Conservation (phyloP, 345 rosid species). For the Balakata baccata region DNA sequence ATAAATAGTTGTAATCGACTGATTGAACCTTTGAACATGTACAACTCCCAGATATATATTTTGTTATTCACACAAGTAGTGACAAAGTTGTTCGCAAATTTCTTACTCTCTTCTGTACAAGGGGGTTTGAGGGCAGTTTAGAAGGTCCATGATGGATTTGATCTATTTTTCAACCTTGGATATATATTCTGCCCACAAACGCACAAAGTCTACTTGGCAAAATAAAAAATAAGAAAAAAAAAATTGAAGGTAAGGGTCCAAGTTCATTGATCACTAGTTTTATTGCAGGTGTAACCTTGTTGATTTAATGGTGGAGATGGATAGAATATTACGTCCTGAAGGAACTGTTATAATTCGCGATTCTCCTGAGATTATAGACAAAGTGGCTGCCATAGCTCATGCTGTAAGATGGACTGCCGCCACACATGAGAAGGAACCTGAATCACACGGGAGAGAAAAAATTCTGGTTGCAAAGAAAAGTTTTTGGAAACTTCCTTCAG, state of each 20-base stretch:
- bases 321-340: slow-evolving; percentile 80
- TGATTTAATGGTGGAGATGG: slow-evolving; percentile 91
- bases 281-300: slow-evolving; percentile 77
- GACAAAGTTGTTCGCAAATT: neutral
- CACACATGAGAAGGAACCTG: slow-evolving; percentile 68
- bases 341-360: slow-evolving; percentile 78
- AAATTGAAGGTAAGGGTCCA: neutral
- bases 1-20: neutral
- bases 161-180: neutral
- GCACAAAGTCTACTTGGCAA: neutral
- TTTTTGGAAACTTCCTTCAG: slow-evolving; percentile 56
- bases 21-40: neutral
- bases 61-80: neutral
- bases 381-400: slow-evolving; percentile 57
- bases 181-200: neutral
- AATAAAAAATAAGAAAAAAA: too few relatives aligned
- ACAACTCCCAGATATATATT: neutral
- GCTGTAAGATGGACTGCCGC: slow-evolving; percentile 69
- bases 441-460: slow-evolving; percentile 62
- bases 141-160: neutral
- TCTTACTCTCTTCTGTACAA: neutral
- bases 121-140: neutral
- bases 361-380: slow-evolving; percentile 77
- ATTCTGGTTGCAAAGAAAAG: slow-evolving; percentile 70
- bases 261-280: neutral